These are phyloP conservation scores for Leptographium flavum DNA, from an alignment of 2,329 filamentous ascomycete species.

Conservation along the genomic window DNA sequence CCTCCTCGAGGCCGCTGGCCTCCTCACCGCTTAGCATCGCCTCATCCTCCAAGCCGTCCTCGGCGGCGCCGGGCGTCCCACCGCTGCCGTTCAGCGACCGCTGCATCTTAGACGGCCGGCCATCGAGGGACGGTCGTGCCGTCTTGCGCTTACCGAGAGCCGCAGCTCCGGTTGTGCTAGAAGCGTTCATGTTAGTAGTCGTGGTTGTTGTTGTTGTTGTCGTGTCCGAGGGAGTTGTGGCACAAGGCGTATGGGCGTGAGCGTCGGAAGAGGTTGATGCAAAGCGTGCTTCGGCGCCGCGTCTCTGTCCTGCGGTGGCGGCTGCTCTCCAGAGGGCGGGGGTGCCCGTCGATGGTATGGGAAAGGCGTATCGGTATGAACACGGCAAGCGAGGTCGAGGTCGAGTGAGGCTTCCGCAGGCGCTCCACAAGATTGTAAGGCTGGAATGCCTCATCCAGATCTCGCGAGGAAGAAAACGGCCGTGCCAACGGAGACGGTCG, in stretches of 20 bases:
- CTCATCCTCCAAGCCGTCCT: slow-evolving; percentile 3
- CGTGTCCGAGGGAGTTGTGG: background rate
- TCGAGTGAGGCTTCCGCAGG: slow-evolving; percentile 7
- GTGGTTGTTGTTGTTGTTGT: background rate
- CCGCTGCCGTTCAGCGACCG: slow-evolving; percentile 13
- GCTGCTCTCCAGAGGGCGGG: background rate
- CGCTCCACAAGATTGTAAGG: slow-evolving; percentile 11
- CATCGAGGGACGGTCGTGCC: slow-evolving; percentile 9
- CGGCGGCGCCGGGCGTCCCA: slow-evolving; percentile 2
- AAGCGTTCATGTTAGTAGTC: slow-evolving; percentile 12
- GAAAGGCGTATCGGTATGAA: no score
- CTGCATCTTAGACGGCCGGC: slow-evolving; percentile 14
- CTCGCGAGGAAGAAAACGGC: background rate
- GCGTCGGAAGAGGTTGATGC: background rate
- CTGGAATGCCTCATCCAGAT: slow-evolving; percentile 9
- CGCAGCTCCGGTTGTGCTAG: slow-evolving; percentile 5
- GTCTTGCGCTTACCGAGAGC: slow-evolving; percentile 16
- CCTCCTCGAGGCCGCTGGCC: no score
- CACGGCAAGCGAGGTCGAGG: no score
- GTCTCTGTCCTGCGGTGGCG: background rate
- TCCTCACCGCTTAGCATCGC: no score
- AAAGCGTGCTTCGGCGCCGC: background rate
- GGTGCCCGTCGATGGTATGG: background rate
- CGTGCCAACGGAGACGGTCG: background rate
- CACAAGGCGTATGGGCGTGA: background rate